Evolutionary conservation across 106 monocot genomes (phyloP), one percentile per base, ranked within the genome.

Genomic region (Dioscorea dumetorum): DNA sequence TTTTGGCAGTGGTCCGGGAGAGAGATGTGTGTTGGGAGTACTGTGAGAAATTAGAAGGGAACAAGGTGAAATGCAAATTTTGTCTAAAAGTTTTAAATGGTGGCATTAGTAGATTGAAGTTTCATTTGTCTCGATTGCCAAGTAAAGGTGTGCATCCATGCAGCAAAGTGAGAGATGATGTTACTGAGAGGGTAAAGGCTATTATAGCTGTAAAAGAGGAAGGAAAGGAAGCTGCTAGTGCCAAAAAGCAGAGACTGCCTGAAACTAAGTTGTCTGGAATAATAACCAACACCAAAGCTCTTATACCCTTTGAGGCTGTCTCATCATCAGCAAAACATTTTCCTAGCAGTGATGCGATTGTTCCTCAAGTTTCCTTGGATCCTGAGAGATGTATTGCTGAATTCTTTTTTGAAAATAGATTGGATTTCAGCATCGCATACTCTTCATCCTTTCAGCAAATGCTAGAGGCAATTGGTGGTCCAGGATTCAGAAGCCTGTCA

Each of bases 1-100:
- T 54, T 63, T 5, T 52, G 48, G 61, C 82, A 94, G 90, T 94
- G 94, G 95, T 95, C 24, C 78, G 95, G 50, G 95, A 95, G 72
- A 91, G 76, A 75, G 95, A 95, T 79, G 87, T 78, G 7, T 95
- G 95, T 50, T 95, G 95, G 95, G 95, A 95, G 60, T 95, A 91
- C 60, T 95, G 95, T 67, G 95, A 95, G 58, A 95, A 85, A 64
- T 58, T 95, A 77, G 95, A 95, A 41, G 95, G 91, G 33, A 95
- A 95, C 81, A 95, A 91, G 57, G 95, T 95, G 51, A 74, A 83
- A 74, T 95, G 95, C 77, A 95, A 82, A 62, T 95, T 95, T 61
- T 95, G 95, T 60, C 78, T 77, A 22, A 95, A 88, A 78, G 77
- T 95, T 48, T 65, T 95, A 28, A 91, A 95, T 58, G 95, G 95